Conservation (phyloP, 371 early-diverging fungal species). For the Lichtheimia ornata region DNA sequence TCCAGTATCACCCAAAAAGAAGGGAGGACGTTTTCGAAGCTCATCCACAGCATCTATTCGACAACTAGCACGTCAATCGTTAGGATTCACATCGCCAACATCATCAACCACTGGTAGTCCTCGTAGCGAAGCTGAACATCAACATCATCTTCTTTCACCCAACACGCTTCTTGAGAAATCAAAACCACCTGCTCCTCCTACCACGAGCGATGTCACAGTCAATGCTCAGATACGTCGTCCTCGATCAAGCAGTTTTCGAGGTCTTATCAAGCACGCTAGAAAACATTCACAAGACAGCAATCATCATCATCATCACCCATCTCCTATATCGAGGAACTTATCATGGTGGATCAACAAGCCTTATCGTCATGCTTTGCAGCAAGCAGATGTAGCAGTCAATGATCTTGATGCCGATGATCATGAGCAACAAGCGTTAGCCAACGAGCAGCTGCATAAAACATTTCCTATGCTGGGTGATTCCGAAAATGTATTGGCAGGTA, state of each 20-base stretch:
- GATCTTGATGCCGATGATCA: slow-evolving; percentile 11
- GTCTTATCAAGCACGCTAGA: not conserved
- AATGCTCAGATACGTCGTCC: not conserved
- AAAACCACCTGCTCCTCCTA: not conserved
- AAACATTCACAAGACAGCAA: too few relatives aligned
- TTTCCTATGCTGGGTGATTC: slow-evolving; percentile 59
- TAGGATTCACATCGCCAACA: slow-evolving; percentile 5
- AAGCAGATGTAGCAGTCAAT: not conserved
- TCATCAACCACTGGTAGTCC: not conserved
- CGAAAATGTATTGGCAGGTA: slow-evolving; percentile 56
- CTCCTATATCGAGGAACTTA: too few relatives aligned
- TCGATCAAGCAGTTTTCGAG: slow-evolving; percentile 14
- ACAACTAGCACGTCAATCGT: slow-evolving; percentile 12
- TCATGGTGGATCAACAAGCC: slow-evolving; percentile 7
- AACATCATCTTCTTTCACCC: not conserved
- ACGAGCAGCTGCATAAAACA: slow-evolving; percentile 42
- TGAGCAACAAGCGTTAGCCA: slow-evolving; percentile 17
- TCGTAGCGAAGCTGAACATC: not conserved
- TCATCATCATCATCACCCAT: too few relatives aligned
- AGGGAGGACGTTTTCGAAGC: slow-evolving; percentile 17
- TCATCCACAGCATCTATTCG: slow-evolving; percentile 16
- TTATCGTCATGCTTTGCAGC: slow-evolving; percentile 4
- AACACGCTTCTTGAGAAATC: not conserved
- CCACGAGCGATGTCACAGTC: too few relatives aligned
- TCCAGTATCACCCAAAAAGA: slow-evolving; percentile 11